A percentile compares a stretch with the other conserved stretches of the same genome.
These are phyloP conservation scores for Gonapodya sp. DNA, from an alignment of 192 early-diverging fungal species.

Conservation along the genomic window DNA sequence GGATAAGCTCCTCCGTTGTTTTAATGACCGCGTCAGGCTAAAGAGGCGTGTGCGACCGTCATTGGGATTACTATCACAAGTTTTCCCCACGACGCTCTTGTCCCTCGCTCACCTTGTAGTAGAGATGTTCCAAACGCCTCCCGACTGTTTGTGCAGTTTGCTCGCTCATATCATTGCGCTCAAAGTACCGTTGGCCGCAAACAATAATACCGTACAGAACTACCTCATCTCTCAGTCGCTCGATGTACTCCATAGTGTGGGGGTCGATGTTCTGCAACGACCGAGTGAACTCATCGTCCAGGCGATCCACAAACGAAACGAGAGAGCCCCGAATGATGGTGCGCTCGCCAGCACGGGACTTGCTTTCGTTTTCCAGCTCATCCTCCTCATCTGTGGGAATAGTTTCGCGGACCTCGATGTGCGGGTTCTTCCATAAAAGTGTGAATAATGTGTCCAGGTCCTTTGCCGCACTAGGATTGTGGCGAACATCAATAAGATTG, in stretches of 20 bases:
- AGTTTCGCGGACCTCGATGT: conserved; percentile 60
- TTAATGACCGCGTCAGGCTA: conserved; percentile 81
- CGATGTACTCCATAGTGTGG: conserved; percentile 92
- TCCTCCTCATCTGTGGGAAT: conserved; percentile 53
- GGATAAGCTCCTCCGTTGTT: conserved; percentile 41
- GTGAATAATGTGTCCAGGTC: conserved; percentile 70
- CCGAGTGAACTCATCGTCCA: conserved; percentile 96
- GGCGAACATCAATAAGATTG: conserved; percentile 4
- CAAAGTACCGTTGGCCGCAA: conserved; percentile 80
- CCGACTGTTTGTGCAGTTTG: conserved; percentile 64
- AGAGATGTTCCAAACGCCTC: conserved; percentile 88
- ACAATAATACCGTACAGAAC: conserved; percentile 78
- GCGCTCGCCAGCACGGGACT: conserved; percentile 36
- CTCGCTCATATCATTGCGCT: conserved; percentile 45
- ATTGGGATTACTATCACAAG: not conserved
- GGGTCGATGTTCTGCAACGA: conserved; percentile 94
- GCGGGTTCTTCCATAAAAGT: conserved; percentile 63
- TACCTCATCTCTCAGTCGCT: conserved; percentile 84
- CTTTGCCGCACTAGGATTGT: conserved; percentile 23
- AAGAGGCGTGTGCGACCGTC: not conserved
- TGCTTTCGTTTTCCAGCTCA: conserved; percentile 38
- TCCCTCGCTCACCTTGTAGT: conserved; percentile 67
- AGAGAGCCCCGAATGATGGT: conserved; percentile 73
- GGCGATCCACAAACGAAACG: conserved; percentile 76
- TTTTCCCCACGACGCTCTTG: not conserved